Evolutionary conservation across 2,329 filamentous ascomycete species (phyloP).

Genomic region (Fusarium compactum): DNA sequence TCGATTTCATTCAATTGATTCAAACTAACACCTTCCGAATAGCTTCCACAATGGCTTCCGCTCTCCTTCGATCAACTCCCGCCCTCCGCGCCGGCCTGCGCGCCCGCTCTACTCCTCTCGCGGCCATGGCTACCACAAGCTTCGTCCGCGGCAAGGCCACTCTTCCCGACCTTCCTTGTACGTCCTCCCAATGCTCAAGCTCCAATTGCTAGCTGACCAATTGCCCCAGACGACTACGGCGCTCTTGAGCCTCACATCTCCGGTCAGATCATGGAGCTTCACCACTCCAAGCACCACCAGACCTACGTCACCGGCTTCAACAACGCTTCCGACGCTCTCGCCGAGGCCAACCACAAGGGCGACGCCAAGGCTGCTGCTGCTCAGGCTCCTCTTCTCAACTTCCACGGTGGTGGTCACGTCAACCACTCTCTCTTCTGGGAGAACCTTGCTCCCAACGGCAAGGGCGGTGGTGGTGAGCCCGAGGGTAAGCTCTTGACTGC

Average conservation of each 20-base stretch:
- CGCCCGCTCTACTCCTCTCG: slow-evolving; percentile 70
- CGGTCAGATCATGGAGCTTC: slow-evolving; percentile 94
- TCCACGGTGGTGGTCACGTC: slow-evolving; percentile 87
- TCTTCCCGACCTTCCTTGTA: slow-evolving; percentile 83
- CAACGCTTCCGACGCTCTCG: slow-evolving; percentile 78
- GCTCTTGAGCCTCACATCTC: slow-evolving; percentile 89
- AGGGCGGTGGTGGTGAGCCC: slow-evolving; percentile 71
- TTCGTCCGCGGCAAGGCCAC: slow-evolving; percentile 91
- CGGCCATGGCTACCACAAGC: slow-evolving; percentile 77
- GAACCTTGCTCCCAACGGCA: slow-evolving; percentile 77
- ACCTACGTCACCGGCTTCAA: slow-evolving; percentile 94
- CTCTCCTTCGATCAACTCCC: slow-evolving; percentile 78
- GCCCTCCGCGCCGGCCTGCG: slow-evolving; percentile 78
- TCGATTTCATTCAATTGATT: background rate
- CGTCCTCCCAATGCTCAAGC: background rate
- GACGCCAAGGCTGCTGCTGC: slow-evolving; percentile 64
- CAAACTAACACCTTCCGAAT: slow-evolving; percentile 14
- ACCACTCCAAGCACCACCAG: slow-evolving; percentile 94
- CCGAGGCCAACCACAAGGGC: slow-evolving; percentile 72
- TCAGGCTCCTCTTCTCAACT: slow-evolving; percentile 72
- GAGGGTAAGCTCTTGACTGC: slow-evolving; percentile 71
- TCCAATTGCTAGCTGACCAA: background rate
- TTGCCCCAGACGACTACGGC: slow-evolving; percentile 86
- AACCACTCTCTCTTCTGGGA: slow-evolving; percentile 92
- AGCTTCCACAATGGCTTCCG: slow-evolving; percentile 73